Conservation (phyloP, 257 asterid genomes). For the Petunia axillaris region DNA sequence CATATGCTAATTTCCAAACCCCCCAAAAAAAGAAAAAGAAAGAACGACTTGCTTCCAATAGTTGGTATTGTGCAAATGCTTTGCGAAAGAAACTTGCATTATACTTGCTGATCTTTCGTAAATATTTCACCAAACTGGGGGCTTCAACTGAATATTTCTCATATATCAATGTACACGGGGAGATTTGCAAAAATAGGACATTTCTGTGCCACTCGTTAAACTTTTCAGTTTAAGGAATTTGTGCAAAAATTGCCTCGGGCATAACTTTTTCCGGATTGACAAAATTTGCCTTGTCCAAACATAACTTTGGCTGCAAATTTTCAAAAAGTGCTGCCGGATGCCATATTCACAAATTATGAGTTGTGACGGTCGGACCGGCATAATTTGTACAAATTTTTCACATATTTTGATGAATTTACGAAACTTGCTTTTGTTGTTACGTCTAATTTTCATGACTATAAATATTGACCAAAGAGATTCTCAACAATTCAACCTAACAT, state of each 20-base stretch:
- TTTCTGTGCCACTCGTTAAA: too few relatives aligned
- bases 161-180: neutral
- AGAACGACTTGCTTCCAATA: neutral
- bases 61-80: slow-evolving; percentile 26
- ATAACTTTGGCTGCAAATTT: too few relatives aligned
- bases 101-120: neutral
- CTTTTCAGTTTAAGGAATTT: too few relatives aligned
- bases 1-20: slow-evolving; percentile 28
- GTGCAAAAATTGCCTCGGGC: too few relatives aligned
- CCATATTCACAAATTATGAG: too few relatives aligned
- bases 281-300: too few relatives aligned
- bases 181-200: too few relatives aligned
- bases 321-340: too few relatives aligned
- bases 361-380: too few relatives aligned
- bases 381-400: too few relatives aligned
- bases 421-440: neutral
- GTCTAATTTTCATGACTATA: neutral
- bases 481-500: neutral
- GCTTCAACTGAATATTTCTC: slow-evolving; percentile 21
- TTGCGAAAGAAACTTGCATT: slow-evolving; percentile 15
- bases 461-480: neutral
- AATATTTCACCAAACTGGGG: slow-evolving; percentile 13
- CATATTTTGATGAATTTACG: too few relatives aligned
- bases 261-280: too few relatives aligned
- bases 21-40: neutral